These are phyloP conservation scores for Madurella fahalii DNA, from an alignment of 2,329 filamentous ascomycete genomes.

Conservation along the genomic window DNA sequence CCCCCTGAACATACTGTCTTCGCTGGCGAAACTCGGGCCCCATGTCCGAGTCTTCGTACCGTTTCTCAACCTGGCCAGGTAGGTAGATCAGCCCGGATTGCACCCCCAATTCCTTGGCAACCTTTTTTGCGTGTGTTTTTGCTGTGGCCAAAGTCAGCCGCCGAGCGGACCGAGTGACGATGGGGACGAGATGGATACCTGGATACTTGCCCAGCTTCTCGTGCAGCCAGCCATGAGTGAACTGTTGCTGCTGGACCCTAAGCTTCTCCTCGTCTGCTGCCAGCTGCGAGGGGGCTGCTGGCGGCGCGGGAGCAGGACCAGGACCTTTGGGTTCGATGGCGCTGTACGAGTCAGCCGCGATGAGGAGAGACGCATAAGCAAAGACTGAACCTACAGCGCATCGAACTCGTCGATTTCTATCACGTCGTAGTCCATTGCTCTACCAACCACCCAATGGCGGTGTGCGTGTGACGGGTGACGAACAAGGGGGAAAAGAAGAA, in stretches of 20 bases:
- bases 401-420: conserved; percentile 52
- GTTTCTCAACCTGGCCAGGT: conserved; percentile 46
- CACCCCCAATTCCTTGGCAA: conserved; percentile 47
- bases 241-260: conserved; percentile 19
- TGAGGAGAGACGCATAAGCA: background rate
- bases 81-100: conserved; percentile 53
- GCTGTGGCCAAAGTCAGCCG: conserved; percentile 34
- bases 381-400: conserved; percentile 43
- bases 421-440: conserved; percentile 37
- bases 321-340: conserved; percentile 38
- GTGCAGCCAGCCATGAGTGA: conserved; percentile 16
- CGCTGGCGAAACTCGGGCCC: conserved; percentile 53
- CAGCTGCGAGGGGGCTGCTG: background rate
- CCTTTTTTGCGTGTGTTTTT: conserved; percentile 54
- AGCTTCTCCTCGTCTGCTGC: conserved; percentile 6
- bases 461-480: background rate
- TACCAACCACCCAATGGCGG: no score
- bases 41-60: conserved; percentile 58
- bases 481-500: no score
- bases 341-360: background rate
- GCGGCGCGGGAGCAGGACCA: conserved; percentile 8
- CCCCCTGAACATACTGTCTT: conserved; percentile 46
- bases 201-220: conserved; percentile 25
- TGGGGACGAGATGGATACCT: conserved; percentile 14
- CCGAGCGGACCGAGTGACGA: background rate